phyloP scores from a whole-genome alignment of 1,284 basidiomycete genomes.

The Heterobasidion occidentale region DNA sequence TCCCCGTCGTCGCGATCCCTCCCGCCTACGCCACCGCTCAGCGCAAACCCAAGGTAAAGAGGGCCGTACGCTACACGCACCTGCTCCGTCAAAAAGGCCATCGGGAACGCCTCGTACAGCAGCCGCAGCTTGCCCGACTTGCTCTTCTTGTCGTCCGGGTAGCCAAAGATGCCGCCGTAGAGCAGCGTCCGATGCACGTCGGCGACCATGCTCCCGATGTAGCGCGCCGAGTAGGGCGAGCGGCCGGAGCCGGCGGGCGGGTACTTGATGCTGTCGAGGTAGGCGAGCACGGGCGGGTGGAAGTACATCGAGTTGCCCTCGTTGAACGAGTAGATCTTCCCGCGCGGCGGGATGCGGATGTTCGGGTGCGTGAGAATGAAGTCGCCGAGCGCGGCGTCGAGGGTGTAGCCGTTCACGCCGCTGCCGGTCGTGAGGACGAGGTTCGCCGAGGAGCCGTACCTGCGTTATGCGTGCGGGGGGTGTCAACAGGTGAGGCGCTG shows the following conservation, averaged over 20 bases:
- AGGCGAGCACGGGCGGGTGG: constrained; percentile 78
- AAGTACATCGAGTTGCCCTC: constrained; percentile 98
- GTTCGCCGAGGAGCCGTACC: constrained; percentile 99
- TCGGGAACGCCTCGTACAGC: constrained; percentile 99
- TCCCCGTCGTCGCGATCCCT: constrained; percentile 93
- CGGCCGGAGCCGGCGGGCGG: constrained; percentile 69
- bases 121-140: constrained; percentile 93
- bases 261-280: constrained; percentile 95
- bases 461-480: constrained; percentile 19
- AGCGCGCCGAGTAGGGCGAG: constrained; percentile 85
- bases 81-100: constrained; percentile 95
- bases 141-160: constrained; percentile 97
- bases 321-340: constrained; percentile 99
- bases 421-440: constrained; percentile 92
- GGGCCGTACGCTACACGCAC: constrained; percentile 35
- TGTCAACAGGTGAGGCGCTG: neutral
- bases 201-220: constrained; percentile 99
- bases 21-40: constrained; percentile 61
- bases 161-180: constrained; percentile 98
- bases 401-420: constrained; percentile 97
- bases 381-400: constrained; percentile 93
- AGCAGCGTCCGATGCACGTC: constrained; percentile 95
- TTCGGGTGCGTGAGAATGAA: constrained; percentile 99
- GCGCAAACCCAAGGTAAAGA: neutral
- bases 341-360: constrained; percentile 88